Base-by-base conservation (phyloP, 768 basidiomycete genomes). In the Baorangia bicolor region DNA sequence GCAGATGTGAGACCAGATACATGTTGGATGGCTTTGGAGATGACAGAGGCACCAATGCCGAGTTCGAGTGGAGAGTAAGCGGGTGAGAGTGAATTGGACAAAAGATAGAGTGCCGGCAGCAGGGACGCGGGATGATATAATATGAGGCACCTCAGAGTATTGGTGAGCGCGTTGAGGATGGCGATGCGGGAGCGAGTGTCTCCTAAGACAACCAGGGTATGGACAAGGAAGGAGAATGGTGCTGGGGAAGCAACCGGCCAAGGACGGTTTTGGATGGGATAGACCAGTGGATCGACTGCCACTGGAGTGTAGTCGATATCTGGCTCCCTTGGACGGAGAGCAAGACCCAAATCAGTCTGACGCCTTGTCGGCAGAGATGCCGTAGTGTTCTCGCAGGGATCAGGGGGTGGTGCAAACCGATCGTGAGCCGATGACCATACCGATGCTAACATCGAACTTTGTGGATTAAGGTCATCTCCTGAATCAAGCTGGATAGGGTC, bases 31-130 rank as follows among this genome's bases (percentile, higher is more conserved):
- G 87, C 82, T 55, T 81, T 84, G 1, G 84, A 84, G 51, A 91
- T 81, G 49, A 86, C 76, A 21, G 86, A 85, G 16, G 80, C 74
- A 1, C 89, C 89, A 21, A 91, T 74, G 21, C 86, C 87, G 20
- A 90, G 78, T 67, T 91, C 88, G 42, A 87, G 70, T 16, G 85
- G 76, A 44, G 81, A 77, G 72, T 92, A 94, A 1, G 88, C 81
- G 20, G 92, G 89, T 2, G 83, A 78, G 34, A 94, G 77, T 21
- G 88, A 82, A 68, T 93, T 94, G 13, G 92, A 92, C 31, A 94
- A 75, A 21, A 94, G 81, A 67, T 93, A 94, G 8, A 93, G 73
- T 34, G 89, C 79, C n/a, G 90, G 81, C 43, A 88, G 74, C 41
- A 96, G 79, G 38, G 90, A 88, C 21, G 77, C 51, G 0, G 90